Percentiles rank a stretch among this genome's conserved stretches.
phyloP scores from a whole-genome alignment of 1,284 basidiomycete genomes.

The Ustanciosporium gigantosporum region DNA sequence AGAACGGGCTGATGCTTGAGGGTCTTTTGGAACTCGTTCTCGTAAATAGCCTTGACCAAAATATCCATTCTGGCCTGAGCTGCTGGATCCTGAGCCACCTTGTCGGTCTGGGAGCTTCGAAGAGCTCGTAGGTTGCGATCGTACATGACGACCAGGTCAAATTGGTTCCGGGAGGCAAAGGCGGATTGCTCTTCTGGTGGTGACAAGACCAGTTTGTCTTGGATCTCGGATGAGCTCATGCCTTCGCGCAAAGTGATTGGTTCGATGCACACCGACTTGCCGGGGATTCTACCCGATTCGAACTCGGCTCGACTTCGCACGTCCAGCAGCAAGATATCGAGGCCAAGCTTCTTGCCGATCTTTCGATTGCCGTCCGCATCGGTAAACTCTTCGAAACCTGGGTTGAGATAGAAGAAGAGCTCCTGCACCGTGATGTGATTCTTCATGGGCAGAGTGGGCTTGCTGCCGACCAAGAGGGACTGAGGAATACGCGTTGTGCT shows the following conservation, averaged over 20 bases:
- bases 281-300: constrained; percentile 73
- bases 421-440: constrained; percentile 51
- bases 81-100: constrained; percentile 20
- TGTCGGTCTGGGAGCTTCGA: constrained; percentile 8
- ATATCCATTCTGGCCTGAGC: constrained; percentile 36
- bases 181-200: constrained; percentile 73
- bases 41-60: constrained; percentile 45
- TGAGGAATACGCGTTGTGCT: constrained; percentile 8
- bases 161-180: constrained; percentile 80
- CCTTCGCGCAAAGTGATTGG: constrained; percentile 40
- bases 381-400: constrained; percentile 50
- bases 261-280: constrained; percentile 80
- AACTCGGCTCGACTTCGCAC: constrained; percentile 78
- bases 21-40: constrained; percentile 49
- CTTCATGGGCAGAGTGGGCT: constrained; percentile 40
- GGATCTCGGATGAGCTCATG: constrained; percentile 73
- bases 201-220: constrained; percentile 74
- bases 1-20: constrained; percentile 79
- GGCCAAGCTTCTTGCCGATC: constrained; percentile 42
- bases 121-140: constrained; percentile 66
- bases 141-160: constrained; percentile 87
- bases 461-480: constrained; percentile 30
- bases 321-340: constrained; percentile 74
- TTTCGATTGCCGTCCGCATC: constrained; percentile 40
- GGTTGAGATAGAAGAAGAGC: constrained; percentile 51